phyloP scores from a whole-genome alignment of 1,284 basidiomycete genomes.

The Cryptococcus hybrid region DNA sequence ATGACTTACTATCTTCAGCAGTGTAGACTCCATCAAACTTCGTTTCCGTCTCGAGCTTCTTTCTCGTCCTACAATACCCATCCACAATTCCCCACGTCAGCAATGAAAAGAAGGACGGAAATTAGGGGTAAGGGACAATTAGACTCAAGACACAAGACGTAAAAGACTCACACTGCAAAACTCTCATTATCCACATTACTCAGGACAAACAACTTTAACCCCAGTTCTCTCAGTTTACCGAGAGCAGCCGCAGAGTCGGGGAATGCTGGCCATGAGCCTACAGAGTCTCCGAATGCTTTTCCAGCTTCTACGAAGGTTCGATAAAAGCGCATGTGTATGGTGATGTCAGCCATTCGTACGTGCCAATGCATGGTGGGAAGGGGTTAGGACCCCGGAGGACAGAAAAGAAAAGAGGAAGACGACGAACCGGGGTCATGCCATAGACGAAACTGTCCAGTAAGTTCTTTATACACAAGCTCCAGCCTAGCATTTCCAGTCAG shows the following conservation, averaged over 20 bases:
- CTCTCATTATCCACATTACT: slow-evolving; percentile 30
- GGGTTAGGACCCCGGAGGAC: neutral
- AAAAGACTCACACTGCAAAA: slow-evolving; percentile 14
- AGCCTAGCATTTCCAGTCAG: neutral
- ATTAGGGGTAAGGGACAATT: no score
- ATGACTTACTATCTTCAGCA: slow-evolving; percentile 31
- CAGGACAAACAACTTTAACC: slow-evolving; percentile 31
- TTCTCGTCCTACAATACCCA: slow-evolving; percentile 14
- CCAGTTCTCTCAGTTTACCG: slow-evolving; percentile 20
- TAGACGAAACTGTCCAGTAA: slow-evolving; percentile 8
- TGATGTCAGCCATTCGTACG: neutral
- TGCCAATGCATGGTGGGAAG: neutral
- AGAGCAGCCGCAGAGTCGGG: slow-evolving; percentile 30
- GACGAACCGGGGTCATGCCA: slow-evolving; percentile 10
- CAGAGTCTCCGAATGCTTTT: slow-evolving; percentile 23
- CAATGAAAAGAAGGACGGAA: neutral
- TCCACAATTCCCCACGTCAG: neutral
- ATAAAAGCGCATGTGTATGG: neutral
- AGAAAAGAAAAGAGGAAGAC: no score
- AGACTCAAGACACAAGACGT: no score
- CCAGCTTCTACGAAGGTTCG: slow-evolving; percentile 16
- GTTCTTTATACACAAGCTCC: slow-evolving; percentile 5
- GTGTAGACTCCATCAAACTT: slow-evolving; percentile 35
- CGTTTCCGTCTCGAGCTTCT: slow-evolving; percentile 28
- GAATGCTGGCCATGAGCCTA: slow-evolving; percentile 36